Evolutionary conservation across 371 early-diverging fungal genomes (phyloP), one percentile per base, ranked within the genome.

Genomic region (Rhizomucor pusillus): DNA sequence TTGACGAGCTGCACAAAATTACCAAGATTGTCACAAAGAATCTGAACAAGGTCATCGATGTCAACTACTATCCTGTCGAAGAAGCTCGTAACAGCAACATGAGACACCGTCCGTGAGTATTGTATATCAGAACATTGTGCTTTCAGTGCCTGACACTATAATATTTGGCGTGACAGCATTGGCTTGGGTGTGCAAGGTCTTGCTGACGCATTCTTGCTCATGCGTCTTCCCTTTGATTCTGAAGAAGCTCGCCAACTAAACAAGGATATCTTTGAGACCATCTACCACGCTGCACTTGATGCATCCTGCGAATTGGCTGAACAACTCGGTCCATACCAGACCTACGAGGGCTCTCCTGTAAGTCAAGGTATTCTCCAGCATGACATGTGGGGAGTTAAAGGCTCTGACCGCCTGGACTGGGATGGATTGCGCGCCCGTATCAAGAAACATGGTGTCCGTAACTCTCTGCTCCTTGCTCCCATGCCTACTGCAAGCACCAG

Each of bases 401-500:
- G 90, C 20, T 79, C 89, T 24, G 82, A 86, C 54, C 81, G 79
- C 40, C 90, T 90, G 89, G 90, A 99, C 79, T 99, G 99, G 99
- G 81, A 75, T 24, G 73, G 56, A 1, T 82, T 99, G 35, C 89
- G 96, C 52, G 84, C 73, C 29, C 78, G 87, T 54, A 92, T 99
- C 53, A 81, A 80, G 24, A 62, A 89, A 65, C 77, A 89, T 63
- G 99, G 99, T 47, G 88, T 95, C 9, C 88, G 99, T 61, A 99
- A 99, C 85, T 92, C 92, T 19, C 80, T 99, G 24, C 69, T 99
- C 22, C 83, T 98, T 14, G 97, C 99, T 3, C 97, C 97, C 11
- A 99, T 99, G 99, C 99, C 99, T 3, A 99, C 99, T 0, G 99
- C 99, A 2, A 91, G 92, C 34, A 99, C 99, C 6, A 93, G 94